Conservation (phyloP, 2,329 filamentous ascomycete species). For the Apiospora pterosperma region DNA sequence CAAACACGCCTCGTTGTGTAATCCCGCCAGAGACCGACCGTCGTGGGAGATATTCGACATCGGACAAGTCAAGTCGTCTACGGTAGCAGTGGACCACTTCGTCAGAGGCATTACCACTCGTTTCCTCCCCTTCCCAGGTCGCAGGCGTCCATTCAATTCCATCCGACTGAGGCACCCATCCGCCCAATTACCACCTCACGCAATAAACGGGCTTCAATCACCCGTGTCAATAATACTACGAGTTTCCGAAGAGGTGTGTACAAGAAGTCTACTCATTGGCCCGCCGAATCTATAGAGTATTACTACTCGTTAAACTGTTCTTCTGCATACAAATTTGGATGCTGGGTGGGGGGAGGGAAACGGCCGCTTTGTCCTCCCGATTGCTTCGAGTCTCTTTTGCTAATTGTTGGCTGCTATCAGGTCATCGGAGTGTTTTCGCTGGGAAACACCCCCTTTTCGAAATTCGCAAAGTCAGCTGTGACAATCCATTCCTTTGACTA, state of each 20-base stretch:
- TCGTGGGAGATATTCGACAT: slow-evolving; percentile 24
- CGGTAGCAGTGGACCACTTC: slow-evolving; percentile 46
- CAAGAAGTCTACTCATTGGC: not conserved
- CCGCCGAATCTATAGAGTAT: too few species aligned
- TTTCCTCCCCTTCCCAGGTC: slow-evolving; percentile 38
- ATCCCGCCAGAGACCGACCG: slow-evolving; percentile 13
- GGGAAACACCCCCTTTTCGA: not conserved
- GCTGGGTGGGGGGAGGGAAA: not conserved
- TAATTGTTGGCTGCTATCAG: not conserved
- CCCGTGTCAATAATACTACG: not conserved
- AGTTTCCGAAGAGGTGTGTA: not conserved
- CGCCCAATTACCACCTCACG: not conserved
- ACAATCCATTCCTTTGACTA: not conserved
- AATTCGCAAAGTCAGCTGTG: not conserved
- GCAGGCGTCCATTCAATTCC: slow-evolving; percentile 47
- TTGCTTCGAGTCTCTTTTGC: not conserved
- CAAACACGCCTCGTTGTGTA: slow-evolving; percentile 5
- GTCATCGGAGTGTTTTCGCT: not conserved
- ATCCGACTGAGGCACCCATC: not conserved
- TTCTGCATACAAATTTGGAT: not conserved
- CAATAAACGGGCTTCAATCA: not conserved
- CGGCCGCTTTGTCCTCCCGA: not conserved
- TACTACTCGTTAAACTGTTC: not conserved
- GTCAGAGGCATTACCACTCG: slow-evolving; percentile 35
- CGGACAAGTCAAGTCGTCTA: slow-evolving; percentile 26